These are phyloP conservation scores for Coemansia sp. DNA, from an alignment of 192 early-diverging fungal species.

Conservation along the genomic window DNA sequence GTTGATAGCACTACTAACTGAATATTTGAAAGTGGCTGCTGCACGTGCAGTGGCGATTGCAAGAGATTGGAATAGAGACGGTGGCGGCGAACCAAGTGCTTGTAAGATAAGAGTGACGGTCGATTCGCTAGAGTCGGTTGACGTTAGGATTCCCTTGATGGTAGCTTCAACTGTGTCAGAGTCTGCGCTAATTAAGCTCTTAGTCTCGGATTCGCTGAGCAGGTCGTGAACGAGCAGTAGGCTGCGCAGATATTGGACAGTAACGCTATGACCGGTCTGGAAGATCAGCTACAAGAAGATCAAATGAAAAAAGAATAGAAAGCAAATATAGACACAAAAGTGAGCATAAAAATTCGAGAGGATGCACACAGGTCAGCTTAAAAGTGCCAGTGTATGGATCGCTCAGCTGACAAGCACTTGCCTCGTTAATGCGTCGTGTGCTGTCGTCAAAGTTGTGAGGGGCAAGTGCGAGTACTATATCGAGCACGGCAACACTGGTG, in stretches of 20 bases:
- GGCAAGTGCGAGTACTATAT: conserved; percentile 14
- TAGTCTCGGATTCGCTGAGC: conserved; percentile 33
- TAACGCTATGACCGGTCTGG: conserved; percentile 27
- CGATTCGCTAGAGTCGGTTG: conserved; percentile 14
- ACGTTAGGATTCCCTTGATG: conserved; percentile 43
- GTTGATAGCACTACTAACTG: conserved; percentile 14
- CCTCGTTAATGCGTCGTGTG: conserved; percentile 34
- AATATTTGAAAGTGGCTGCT: conserved; percentile 4
- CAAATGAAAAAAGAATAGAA: neutral
- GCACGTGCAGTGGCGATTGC: neutral
- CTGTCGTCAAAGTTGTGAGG: conserved; percentile 41
- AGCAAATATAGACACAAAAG: neutral
- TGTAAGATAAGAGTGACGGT: conserved; percentile 34
- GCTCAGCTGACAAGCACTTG: conserved; percentile 16
- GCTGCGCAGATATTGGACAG: conserved; percentile 43
- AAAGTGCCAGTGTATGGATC: neutral
- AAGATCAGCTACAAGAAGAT: conserved; percentile 34
- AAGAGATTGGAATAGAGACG: conserved; percentile 6
- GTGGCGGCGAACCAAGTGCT: conserved; percentile 20
- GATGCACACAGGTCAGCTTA: neutral
- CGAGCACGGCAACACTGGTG: neutral
- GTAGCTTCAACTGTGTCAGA: conserved; percentile 22
- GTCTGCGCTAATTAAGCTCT: conserved; percentile 31
- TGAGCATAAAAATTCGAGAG: neutral
- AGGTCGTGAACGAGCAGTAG: conserved; percentile 45